Conservation (phyloP, 2,329 filamentous ascomycete species). For the Cladosporium sp. region DNA sequence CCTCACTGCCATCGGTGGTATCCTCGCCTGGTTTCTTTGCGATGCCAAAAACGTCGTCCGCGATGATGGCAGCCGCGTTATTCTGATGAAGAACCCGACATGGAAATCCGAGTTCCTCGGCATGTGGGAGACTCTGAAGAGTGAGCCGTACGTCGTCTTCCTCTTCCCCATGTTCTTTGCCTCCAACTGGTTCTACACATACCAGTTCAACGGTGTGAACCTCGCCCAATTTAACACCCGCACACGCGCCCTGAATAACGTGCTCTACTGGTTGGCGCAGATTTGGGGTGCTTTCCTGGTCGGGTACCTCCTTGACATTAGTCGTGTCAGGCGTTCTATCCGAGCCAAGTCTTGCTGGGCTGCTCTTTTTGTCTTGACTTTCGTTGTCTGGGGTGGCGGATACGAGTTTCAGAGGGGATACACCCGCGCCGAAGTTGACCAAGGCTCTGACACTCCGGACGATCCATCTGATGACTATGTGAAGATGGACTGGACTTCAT, state of each 20-base stretch:
- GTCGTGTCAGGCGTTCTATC: conserved; percentile 54
- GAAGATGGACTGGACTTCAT: conserved; percentile 62
- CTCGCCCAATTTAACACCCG: conserved; percentile 66
- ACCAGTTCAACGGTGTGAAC: conserved; percentile 73
- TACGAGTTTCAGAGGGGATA: conserved; percentile 69
- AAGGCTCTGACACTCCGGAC: conserved; percentile 16
- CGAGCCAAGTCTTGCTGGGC: conserved; percentile 62
- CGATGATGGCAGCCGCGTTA: conserved; percentile 70
- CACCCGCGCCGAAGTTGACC: conserved; percentile 35
- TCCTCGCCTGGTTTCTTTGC: conserved; percentile 64
- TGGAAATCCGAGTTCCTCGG: conserved; percentile 76
- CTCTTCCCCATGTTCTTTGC: conserved; percentile 80
- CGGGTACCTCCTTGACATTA: conserved; percentile 64
- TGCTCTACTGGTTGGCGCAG: conserved; percentile 71
- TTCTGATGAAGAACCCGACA: conserved; percentile 85
- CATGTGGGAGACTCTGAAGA: conserved; percentile 65
- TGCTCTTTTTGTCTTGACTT: conserved; percentile 63
- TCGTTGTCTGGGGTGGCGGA: conserved; percentile 77
- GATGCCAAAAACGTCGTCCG: conserved; percentile 70
- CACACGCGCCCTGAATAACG: conserved; percentile 69
- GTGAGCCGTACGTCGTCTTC: conserved; percentile 67
- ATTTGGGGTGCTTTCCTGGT: conserved; percentile 71
- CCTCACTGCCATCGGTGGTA: conserved; percentile 69
- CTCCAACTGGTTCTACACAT: conserved; percentile 76
- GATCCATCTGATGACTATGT: conserved; percentile 21